Conservation (phyloP, 768 basidiomycete species). For the Strobilomyces echinocephalus region DNA sequence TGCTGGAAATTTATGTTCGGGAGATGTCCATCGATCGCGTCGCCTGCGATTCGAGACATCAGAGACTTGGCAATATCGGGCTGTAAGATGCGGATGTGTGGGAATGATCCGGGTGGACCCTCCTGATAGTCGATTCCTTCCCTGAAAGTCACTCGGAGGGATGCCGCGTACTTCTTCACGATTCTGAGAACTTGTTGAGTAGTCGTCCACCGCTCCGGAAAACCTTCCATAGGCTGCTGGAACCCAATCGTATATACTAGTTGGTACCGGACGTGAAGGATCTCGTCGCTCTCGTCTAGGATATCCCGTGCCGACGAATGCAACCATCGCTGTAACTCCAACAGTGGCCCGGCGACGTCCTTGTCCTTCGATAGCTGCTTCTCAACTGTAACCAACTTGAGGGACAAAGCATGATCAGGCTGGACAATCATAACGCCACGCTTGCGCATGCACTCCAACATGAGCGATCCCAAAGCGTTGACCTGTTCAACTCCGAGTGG, state of each 20-base stretch:
- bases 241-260: background rate
- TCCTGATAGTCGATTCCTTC: too few species aligned
- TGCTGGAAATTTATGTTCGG: too few species aligned
- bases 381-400: background rate
- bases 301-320: background rate
- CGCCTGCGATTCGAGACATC: too few species aligned
- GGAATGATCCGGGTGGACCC: background rate
- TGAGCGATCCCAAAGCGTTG: background rate
- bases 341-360: background rate
- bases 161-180: background rate
- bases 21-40: too few species aligned
- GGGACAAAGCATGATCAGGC: background rate
- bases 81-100: too few species aligned
- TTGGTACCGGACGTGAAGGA: background rate
- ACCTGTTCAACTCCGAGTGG: background rate
- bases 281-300: background rate
- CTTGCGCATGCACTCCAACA: background rate
- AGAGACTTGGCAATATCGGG: too few species aligned
- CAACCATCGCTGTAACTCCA: background rate
- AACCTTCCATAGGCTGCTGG: background rate
- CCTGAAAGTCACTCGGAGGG: too few species aligned
- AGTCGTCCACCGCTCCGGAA: background rate
- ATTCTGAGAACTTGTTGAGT: background rate
- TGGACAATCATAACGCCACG: background rate
- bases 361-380: background rate